Conservation (phyloP, 2,329 filamentous ascomycete species). For the Lasiodiplodia theobromae region DNA sequence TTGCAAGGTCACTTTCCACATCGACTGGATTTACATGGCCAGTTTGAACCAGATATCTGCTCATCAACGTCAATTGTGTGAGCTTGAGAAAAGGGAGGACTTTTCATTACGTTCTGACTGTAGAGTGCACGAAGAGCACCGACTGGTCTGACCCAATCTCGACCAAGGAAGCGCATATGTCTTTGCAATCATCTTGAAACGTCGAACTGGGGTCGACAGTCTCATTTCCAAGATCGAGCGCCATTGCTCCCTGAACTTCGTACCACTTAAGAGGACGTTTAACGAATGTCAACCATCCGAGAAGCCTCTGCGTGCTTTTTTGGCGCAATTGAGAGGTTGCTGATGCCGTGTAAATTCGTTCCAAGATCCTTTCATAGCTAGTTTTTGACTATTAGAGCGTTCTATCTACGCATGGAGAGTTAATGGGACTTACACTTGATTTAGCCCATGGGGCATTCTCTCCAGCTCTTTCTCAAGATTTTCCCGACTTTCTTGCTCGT, state of each 20-base stretch:
- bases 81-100: background rate
- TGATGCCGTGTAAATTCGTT: slow-evolving; percentile 33
- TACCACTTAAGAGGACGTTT: slow-evolving; percentile 51
- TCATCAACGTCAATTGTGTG: background rate
- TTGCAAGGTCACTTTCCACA: slow-evolving; percentile 32
- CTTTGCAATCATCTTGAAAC: slow-evolving; percentile 39
- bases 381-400: background rate
- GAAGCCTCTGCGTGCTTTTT: slow-evolving; percentile 40
- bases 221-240: slow-evolving; percentile 40
- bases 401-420: background rate
- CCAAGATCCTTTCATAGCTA: slow-evolving; percentile 40
- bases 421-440: slow-evolving; percentile 30
- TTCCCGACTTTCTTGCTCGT: slow-evolving; percentile 33
- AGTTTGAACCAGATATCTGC: slow-evolving; percentile 32
- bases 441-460: slow-evolving; percentile 29
- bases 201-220: slow-evolving; percentile 39
- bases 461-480: slow-evolving; percentile 34
- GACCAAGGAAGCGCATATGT: slow-evolving; percentile 50
- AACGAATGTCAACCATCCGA: slow-evolving; percentile 52
- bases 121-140: slow-evolving; percentile 50
- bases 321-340: slow-evolving; percentile 32
- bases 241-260: slow-evolving; percentile 50
- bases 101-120: slow-evolving; percentile 45
- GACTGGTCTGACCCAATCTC: slow-evolving; percentile 41
- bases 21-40: slow-evolving; percentile 20